Evolutionary conservation across 306 rosid genomes (phyloP).

Genomic region (Cucurbita argyrosperma): DNA sequence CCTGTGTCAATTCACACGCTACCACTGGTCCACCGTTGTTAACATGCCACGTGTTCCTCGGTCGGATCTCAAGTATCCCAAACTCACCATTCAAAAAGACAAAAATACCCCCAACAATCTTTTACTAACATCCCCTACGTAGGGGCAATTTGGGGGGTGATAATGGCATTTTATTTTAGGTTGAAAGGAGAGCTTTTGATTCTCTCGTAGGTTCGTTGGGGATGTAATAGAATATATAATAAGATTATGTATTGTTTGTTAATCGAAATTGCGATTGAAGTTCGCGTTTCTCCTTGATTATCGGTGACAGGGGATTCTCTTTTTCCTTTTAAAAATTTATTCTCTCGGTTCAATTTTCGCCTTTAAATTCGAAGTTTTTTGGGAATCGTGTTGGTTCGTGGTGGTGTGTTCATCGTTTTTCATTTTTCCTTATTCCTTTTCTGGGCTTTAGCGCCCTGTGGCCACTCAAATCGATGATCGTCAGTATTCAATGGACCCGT

Average conservation of each 20-base stretch:
- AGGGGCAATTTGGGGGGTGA: too few relatives aligned
- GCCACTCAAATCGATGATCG: conserved; percentile 64
- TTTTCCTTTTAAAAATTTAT: neutral
- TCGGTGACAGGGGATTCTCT: neutral
- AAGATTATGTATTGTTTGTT: neutral
- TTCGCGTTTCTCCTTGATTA: neutral
- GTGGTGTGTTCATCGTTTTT: conserved; percentile 9
- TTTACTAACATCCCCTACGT: too few relatives aligned
- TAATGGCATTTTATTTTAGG: too few relatives aligned
- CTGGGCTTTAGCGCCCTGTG: conserved; percentile 68
- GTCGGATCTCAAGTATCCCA: too few relatives aligned
- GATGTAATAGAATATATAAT: neutral
- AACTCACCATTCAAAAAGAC: too few relatives aligned
- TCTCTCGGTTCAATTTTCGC: neutral
- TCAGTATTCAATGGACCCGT: conserved; percentile 65
- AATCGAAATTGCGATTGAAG: neutral
- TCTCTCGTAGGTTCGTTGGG: neutral
- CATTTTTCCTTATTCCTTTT: neutral
- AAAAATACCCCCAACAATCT: too few relatives aligned
- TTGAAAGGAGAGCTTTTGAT: neutral
- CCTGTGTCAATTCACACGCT: too few relatives aligned
- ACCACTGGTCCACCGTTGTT: too few relatives aligned
- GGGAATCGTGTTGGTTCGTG: conserved; percentile 6
- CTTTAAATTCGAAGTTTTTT: neutral
- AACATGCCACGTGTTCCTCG: too few relatives aligned